Evolutionary conservation across 2,329 filamentous ascomycete genomes (phyloP).

Genomic region (Metarhizium album): DNA sequence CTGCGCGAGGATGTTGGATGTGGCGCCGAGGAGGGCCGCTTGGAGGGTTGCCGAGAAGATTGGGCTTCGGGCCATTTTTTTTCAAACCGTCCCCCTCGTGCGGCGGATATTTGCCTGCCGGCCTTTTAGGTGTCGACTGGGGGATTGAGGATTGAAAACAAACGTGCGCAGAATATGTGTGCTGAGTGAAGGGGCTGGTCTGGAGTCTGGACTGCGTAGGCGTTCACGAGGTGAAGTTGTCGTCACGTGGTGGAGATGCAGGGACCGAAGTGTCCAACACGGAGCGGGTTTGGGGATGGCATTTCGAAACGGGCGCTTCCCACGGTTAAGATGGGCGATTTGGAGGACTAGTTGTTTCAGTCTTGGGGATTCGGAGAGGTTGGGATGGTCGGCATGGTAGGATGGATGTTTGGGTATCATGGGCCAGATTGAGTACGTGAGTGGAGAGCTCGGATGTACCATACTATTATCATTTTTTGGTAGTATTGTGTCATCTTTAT

Average conservation of each 20-base stretch:
- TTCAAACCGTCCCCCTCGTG: too few relatives aligned
- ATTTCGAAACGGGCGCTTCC: too few relatives aligned
- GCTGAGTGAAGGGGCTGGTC: too few relatives aligned
- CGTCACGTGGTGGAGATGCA: background rate
- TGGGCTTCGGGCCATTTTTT: constrained; percentile 28
- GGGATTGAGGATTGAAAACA: too few relatives aligned
- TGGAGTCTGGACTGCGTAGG: too few relatives aligned
- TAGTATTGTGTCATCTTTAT: background rate
- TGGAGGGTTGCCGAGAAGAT: constrained; percentile 53
- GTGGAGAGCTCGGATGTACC: background rate
- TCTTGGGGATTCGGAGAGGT: background rate
- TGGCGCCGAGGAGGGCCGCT: constrained; percentile 50
- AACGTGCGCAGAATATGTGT: too few relatives aligned
- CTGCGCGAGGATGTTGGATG: constrained; percentile 67
- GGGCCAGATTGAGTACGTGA: background rate
- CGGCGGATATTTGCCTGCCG: too few relatives aligned
- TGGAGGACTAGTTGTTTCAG: background rate
- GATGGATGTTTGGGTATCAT: background rate
- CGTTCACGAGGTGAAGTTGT: background rate
- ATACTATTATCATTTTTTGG: background rate
- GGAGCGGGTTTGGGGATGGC: too few relatives aligned
- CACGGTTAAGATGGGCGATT: too few relatives aligned
- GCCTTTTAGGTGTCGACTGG: too few relatives aligned
- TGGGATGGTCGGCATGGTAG: background rate
- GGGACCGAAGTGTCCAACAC: background rate